phyloP scores from a whole-genome alignment of 352 stramenopile genomes.

The Phytophthora ramorum region DNA sequence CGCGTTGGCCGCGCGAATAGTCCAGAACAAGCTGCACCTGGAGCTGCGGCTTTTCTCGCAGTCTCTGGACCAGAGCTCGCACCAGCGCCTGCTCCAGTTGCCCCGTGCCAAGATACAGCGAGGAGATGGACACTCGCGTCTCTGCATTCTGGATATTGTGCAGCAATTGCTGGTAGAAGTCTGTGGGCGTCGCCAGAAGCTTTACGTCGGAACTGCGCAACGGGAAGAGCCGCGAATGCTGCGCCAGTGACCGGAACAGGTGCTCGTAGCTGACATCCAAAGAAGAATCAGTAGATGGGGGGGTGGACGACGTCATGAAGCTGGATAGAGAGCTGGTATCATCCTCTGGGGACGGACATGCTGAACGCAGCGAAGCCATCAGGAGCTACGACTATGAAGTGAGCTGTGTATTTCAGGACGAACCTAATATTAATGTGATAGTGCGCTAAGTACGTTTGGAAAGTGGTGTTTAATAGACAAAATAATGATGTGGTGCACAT shows the following conservation, averaged over 20 bases:
- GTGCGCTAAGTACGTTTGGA: too few relatives aligned
- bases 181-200: conserved; percentile 55
- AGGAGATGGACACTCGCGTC: conserved; percentile 66
- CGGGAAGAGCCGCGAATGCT: conserved; percentile 68
- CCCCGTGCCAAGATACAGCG: conserved; percentile 77
- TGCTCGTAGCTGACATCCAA: conserved; percentile 41
- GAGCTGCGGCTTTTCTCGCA: conserved; percentile 49
- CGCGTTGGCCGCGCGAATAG: conserved; percentile 73
- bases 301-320: not conserved
- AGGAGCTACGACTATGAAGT: too few relatives aligned
- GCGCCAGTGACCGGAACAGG: conserved; percentile 61
- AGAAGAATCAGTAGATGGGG: not conserved
- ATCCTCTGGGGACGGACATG: not conserved
- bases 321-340: not conserved
- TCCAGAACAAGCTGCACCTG: conserved; percentile 76
- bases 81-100: conserved; percentile 59
- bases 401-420: too few relatives aligned
- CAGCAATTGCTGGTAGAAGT: conserved; percentile 73
- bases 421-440: too few relatives aligned
- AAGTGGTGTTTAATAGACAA: not conserved
- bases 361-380: not conserved
- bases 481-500: not conserved
- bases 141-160: conserved; percentile 60
- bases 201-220: conserved; percentile 56
- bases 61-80: conserved; percentile 40